A percentile compares a stretch with the other conserved stretches of the same genome.
Evolutionary conservation across 2,329 filamentous ascomycete genomes (phyloP).

Genomic region (Aspergillus novoparasiticus): DNA sequence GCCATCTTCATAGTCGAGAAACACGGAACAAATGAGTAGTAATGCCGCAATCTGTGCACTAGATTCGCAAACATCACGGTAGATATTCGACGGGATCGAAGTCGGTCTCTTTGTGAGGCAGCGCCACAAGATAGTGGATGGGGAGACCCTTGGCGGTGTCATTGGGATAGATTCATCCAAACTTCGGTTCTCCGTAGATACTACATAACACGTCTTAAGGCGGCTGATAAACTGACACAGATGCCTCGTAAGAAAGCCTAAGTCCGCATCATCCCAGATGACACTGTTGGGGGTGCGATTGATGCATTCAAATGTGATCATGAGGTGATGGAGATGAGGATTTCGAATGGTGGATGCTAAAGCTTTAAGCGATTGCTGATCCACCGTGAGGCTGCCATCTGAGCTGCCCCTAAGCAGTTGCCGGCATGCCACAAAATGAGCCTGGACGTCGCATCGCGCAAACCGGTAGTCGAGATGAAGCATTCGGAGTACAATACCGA

Average conservation of each 20-base stretch:
- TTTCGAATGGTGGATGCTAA: background rate
- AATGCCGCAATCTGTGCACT: conserved; percentile 1
- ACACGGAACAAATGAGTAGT: background rate
- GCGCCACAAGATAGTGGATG: background rate
- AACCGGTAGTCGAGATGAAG: conserved; percentile 6
- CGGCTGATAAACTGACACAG: background rate
- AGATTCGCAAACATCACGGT: background rate
- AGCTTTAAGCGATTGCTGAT: background rate
- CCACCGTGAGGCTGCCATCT: too few species aligned
- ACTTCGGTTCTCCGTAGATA: background rate
- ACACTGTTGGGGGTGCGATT: background rate
- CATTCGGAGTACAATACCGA: conserved; percentile 4
- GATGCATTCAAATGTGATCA: conserved; percentile 2
- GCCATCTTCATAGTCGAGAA: background rate
- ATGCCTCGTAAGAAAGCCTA: background rate
- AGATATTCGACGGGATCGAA: conserved; percentile 2
- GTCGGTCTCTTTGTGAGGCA: background rate
- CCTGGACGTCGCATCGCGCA: background rate
- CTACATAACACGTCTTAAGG: background rate
- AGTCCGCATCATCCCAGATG: conserved; percentile 1
- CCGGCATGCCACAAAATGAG: conserved; percentile 3
- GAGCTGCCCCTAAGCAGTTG: background rate
- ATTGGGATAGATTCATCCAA: background rate
- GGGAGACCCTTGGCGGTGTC: background rate
- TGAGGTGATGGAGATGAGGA: conserved; percentile 4